These are phyloP conservation scores for Penicillium bovifimosum DNA, from an alignment of 495 filamentous ascomycete species.

Conservation along the genomic window DNA sequence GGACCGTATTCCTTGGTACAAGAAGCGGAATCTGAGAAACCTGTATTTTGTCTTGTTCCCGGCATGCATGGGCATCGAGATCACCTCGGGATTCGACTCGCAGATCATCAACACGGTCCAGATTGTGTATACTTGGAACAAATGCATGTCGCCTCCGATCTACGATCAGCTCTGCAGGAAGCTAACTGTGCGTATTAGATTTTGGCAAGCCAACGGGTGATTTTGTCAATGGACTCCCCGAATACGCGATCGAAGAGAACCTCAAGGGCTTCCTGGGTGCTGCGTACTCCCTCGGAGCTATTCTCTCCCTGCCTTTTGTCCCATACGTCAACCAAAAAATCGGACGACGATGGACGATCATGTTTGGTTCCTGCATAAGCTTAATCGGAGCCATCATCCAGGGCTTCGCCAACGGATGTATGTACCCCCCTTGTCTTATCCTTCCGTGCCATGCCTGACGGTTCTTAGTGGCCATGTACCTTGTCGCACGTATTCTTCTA, in stretches of 20 bases:
- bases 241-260: conserved; percentile 19
- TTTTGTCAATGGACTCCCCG: conserved; percentile 10
- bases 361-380: conserved; percentile 55
- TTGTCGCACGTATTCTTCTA: conserved; percentile 59
- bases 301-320: conserved; percentile 55
- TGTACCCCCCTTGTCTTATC: background rate
- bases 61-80: conserved; percentile 64
- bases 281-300: conserved; percentile 38
- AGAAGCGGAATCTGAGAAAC: conserved; percentile 54
- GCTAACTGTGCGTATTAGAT: conserved; percentile 17
- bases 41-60: conserved; percentile 61
- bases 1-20: conserved; percentile 47
- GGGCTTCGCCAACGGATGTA: conserved; percentile 32
- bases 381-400: conserved; percentile 54
- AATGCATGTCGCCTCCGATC: conserved; percentile 36
- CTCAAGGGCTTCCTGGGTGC: conserved; percentile 27
- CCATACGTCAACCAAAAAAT: conserved; percentile 51
- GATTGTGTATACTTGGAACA: conserved; percentile 51
- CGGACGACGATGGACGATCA: conserved; percentile 53
- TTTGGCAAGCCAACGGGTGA: conserved; percentile 31
- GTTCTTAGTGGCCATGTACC: conserved; percentile 52
- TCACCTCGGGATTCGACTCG: conserved; percentile 67
- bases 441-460: conserved; percentile 17
- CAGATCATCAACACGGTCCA: conserved; percentile 68
- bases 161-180: background rate